Conservation (phyloP, 2,329 filamentous ascomycete genomes). For the Leptographium wingfieldii region DNA sequence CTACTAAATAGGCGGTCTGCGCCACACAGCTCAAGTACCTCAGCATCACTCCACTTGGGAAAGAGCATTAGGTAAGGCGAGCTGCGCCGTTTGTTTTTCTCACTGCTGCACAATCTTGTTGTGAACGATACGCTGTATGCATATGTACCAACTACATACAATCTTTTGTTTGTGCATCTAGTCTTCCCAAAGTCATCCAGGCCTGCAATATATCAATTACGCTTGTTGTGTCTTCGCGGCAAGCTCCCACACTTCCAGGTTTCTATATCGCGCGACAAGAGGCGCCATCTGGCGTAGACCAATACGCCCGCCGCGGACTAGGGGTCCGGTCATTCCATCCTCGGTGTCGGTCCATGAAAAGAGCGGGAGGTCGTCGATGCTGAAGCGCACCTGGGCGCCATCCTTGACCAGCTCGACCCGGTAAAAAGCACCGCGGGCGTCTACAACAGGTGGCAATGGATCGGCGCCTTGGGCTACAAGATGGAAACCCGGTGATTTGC, state of each 20-base stretch:
- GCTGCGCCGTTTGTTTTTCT: no score
- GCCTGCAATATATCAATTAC: neutral
- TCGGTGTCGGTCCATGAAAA: neutral
- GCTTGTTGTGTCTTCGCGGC: neutral
- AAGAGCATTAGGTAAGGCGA: no score
- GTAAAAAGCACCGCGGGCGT: neutral
- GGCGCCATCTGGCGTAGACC: slow-evolving; percentile 1
- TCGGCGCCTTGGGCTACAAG: slow-evolving; percentile 1
- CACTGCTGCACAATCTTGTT: no score
- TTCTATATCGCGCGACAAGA: neutral
- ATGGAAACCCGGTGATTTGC: slow-evolving; percentile 2
- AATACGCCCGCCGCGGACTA: neutral
- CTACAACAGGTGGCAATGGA: neutral
- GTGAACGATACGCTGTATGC: no score
- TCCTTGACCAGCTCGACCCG: neutral
- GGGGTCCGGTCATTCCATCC: neutral
- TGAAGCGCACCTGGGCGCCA: neutral
- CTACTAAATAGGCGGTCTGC: no score
- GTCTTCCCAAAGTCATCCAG: no score
- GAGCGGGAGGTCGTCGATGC: neutral
- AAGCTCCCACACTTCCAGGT: neutral
- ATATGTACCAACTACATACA: no score
- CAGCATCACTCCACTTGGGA: no score
- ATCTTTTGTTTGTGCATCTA: no score
- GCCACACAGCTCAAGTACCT: no score